Evolutionary conservation across 305 asterid species (phyloP).

Genomic region (Rubia balearica): DNA sequence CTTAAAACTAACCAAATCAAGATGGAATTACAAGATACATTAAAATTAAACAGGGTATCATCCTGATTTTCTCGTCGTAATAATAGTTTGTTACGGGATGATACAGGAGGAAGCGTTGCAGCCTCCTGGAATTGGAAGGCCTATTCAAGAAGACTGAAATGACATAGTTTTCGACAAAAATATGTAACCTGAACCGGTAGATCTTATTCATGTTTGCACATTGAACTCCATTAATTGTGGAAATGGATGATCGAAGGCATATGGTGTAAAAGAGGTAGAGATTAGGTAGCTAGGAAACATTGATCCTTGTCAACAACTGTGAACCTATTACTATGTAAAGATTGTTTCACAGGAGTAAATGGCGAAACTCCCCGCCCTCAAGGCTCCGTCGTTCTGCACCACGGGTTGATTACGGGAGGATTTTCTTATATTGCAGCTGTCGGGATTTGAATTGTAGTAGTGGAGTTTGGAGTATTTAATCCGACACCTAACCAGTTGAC

Average conservation of each 20-base stretch:
- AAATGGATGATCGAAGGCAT: not conserved
- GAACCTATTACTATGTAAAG: not conserved
- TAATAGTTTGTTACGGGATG: not conserved
- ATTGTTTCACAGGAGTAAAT: no score
- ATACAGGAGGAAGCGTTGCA: conserved; percentile 3
- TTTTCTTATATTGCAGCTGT: no score
- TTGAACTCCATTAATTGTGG: not conserved
- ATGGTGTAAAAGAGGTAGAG: not conserved
- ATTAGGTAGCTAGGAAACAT: not conserved
- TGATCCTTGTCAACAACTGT: not conserved
- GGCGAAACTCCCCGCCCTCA: no score
- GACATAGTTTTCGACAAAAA: not conserved
- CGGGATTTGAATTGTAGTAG: no score
- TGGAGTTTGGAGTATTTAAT: no score
- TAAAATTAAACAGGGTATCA: no score
- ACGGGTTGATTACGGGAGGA: no score
- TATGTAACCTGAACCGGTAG: conserved; percentile 2
- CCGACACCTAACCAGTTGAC: no score
- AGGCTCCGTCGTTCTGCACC: no score
- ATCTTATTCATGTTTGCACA: not conserved
- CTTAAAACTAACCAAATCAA: no score
- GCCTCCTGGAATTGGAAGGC: not conserved
- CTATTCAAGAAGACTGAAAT: conserved; percentile 1
- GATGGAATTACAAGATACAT: no score
- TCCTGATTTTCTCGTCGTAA: not conserved